A percentile compares a stretch with the other conserved stretches of the same genome.
Conservation (phyloP, 192 early-diverging fungal genomes). For the Globomyces pollinis-pini region DNA sequence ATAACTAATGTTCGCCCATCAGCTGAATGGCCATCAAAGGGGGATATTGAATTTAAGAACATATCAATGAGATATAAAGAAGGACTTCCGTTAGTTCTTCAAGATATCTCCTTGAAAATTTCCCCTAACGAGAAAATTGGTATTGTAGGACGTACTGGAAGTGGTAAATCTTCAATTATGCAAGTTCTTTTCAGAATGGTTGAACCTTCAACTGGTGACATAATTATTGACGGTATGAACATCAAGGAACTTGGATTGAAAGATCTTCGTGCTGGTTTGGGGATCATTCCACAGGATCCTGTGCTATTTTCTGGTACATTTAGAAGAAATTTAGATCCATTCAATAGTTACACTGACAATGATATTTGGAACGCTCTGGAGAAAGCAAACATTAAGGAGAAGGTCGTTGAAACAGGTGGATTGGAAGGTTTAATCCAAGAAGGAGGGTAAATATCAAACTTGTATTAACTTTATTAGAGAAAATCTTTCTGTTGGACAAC, state of each 20-base stretch:
- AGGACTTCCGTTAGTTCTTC: constrained; percentile 39
- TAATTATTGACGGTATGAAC: constrained; percentile 28
- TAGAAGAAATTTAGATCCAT: constrained; percentile 66
- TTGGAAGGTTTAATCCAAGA: constrained; percentile 62
- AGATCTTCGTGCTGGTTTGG: constrained; percentile 18
- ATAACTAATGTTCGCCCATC: constrained; percentile 22
- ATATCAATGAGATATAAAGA: constrained; percentile 38
- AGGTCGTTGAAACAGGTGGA: constrained; percentile 47
- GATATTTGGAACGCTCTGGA: constrained; percentile 65
- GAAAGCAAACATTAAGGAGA: constrained; percentile 55
- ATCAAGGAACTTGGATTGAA: constrained; percentile 25
- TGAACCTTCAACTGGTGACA: constrained; percentile 30
- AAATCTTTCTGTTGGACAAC: constrained; percentile 77
- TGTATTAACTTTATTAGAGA: too few relatives aligned
- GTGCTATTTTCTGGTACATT: constrained; percentile 41
- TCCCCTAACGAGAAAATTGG: constrained; percentile 36
- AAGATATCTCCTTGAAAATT: constrained; percentile 31
- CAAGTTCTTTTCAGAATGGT: constrained; percentile 22
- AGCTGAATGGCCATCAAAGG: constrained; percentile 36
- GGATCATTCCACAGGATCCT: constrained; percentile 32
- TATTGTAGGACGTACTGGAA: constrained; percentile 37
- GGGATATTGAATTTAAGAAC: constrained; percentile 34
- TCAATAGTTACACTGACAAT: constrained; percentile 50
- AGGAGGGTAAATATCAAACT: too few relatives aligned
- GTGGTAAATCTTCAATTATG: constrained; percentile 25